A percentile compares a stretch with the other conserved stretches of the same genome.
These are phyloP conservation scores for Fonsecaea pugnacius DNA, from an alignment of 2,329 filamentous ascomycete species.

Conservation along the genomic window DNA sequence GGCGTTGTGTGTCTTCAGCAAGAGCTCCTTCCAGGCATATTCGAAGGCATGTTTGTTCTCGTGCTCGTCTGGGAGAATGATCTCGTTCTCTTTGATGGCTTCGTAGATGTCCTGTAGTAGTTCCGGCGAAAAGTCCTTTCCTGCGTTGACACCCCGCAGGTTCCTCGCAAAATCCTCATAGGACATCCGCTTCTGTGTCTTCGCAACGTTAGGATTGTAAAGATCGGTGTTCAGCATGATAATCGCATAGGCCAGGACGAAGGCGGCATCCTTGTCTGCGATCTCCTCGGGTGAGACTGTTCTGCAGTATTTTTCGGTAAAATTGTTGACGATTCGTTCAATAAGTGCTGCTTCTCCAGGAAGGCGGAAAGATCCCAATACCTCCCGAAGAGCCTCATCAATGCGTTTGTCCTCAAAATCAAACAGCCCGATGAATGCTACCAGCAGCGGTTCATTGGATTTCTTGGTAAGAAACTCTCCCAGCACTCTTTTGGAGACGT, in stretches of 20 bases:
- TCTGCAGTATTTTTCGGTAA: conserved; percentile 81
- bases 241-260: conserved; percentile 90
- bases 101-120: conserved; percentile 87
- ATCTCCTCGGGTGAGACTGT: conserved; percentile 73
- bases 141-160: conserved; percentile 84
- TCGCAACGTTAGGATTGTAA: conserved; percentile 87
- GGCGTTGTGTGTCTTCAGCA: conserved; percentile 79
- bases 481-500: conserved; percentile 85
- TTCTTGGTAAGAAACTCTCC: conserved; percentile 94
- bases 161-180: conserved; percentile 82
- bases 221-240: conserved; percentile 98
- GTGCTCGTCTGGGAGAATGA: conserved; percentile 95
- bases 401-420: conserved; percentile 85
- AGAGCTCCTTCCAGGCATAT: conserved; percentile 93
- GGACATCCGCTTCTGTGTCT: conserved; percentile 78
- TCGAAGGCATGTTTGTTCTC: conserved; percentile 97
- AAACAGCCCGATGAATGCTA: conserved; percentile 83
- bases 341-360: conserved; percentile 93
- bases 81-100: conserved; percentile 89
- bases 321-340: conserved; percentile 85
- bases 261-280: conserved; percentile 83
- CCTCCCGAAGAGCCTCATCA: conserved; percentile 82
- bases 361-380: conserved; percentile 91
- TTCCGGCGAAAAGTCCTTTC: conserved; percentile 79
- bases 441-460: conserved; percentile 81